These are phyloP conservation scores for Hysterium pulicare DNA, from an alignment of 2,329 filamentous ascomycete genomes.

Conservation along the genomic window DNA sequence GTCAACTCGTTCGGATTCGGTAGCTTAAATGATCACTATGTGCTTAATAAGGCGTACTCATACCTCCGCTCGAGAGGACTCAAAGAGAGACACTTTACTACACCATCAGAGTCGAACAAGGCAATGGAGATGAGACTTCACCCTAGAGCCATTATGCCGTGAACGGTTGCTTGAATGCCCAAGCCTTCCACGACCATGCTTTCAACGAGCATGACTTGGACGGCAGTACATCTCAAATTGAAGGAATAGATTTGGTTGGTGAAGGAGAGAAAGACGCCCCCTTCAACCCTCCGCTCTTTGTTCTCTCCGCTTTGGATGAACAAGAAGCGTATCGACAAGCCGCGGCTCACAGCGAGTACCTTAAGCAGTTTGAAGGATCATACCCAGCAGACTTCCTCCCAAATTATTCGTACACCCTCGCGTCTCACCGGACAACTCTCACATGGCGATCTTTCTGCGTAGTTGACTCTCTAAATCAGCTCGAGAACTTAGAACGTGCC, in stretches of 20 bases:
- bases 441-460: not conserved
- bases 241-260: not conserved
- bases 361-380: not conserved
- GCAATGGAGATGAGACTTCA: too few species aligned
- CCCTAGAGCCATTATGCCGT: too few species aligned
- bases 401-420: not conserved
- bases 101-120: not conserved
- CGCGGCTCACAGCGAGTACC: not conserved
- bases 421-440: not conserved
- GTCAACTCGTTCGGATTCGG: conserved; percentile 2
- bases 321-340: not conserved
- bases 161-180: not conserved
- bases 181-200: too few species aligned
- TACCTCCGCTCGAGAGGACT: not conserved
- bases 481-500: not conserved
- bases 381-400: not conserved
- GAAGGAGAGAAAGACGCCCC: too few species aligned
- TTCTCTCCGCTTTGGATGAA: not conserved
- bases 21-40: not conserved
- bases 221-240: not conserved
- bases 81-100: not conserved
- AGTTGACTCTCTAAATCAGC: not conserved
- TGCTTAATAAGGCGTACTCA: not conserved
- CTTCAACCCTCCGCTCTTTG: not conserved
- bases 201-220: not conserved